A percentile compares a stretch with the other conserved stretches of the same genome.
These are phyloP conservation scores for Moesziomyces antarcticus DNA, from an alignment of 1,284 basidiomycete genomes.

Conservation along the genomic window DNA sequence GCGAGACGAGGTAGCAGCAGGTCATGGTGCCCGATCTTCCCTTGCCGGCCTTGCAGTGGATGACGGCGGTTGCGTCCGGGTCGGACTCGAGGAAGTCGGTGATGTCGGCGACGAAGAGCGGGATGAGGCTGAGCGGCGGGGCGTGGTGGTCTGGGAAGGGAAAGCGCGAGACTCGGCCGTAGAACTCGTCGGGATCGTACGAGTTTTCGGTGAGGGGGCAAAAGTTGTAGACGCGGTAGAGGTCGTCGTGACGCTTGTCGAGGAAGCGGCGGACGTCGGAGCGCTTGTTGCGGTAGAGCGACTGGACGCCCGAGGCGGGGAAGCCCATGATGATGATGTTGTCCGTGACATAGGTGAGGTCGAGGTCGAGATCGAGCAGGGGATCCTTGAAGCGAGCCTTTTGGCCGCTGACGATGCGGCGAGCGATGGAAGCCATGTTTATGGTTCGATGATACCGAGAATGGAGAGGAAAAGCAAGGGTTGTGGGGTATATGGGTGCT, in stretches of 20 bases:
- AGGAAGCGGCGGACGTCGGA: slow-evolving; percentile 83
- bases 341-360: slow-evolving; percentile 80
- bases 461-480: background rate
- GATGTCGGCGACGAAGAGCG: slow-evolving; percentile 82
- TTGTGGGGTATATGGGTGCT: background rate
- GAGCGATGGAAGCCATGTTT: slow-evolving; percentile 47
- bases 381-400: slow-evolving; percentile 82
- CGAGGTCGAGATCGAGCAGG: slow-evolving; percentile 78
- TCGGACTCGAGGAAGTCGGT: slow-evolving; percentile 79
- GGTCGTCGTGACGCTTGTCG: slow-evolving; percentile 77
- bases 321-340: slow-evolving; percentile 83
- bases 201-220: slow-evolving; percentile 69
- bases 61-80: slow-evolving; percentile 78
- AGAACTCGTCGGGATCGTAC: slow-evolving; percentile 70
- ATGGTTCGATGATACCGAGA: background rate
- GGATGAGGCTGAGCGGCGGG: slow-evolving; percentile 82
- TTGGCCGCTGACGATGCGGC: slow-evolving; percentile 71
- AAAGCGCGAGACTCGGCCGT: slow-evolving; percentile 78
- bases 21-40: slow-evolving; percentile 61
- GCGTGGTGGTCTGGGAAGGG: slow-evolving; percentile 82
- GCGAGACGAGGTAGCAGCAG: slow-evolving; percentile 53
- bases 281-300: slow-evolving; percentile 82
- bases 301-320: slow-evolving; percentile 82
- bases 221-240: slow-evolving; percentile 88
- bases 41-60: slow-evolving; percentile 80